Percentiles rank a stretch among this genome's conserved stretches.
Evolutionary conservation across 1,284 basidiomycete species (phyloP).

Genomic region (Neolentinus lepideus): DNA sequence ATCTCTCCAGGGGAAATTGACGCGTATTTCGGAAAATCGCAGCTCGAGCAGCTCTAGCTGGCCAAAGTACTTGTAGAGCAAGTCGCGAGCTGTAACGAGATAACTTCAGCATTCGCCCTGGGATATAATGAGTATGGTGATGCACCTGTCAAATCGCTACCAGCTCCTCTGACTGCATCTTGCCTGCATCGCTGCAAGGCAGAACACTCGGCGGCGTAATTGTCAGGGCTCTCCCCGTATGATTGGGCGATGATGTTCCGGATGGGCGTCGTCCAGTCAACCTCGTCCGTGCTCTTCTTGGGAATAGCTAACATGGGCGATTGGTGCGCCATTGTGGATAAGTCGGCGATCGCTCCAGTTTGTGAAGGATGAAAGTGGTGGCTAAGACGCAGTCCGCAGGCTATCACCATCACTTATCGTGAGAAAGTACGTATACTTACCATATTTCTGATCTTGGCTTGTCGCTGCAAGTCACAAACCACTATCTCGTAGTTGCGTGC

Average conservation of each 20-base stretch:
- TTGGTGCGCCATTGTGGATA: constrained; percentile 54
- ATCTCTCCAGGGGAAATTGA: constrained; percentile 95
- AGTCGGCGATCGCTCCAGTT: not conserved
- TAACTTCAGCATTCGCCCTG: not conserved
- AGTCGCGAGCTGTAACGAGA: constrained; percentile 67
- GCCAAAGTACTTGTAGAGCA: constrained; percentile 99
- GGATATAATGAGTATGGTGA: constrained; percentile 5
- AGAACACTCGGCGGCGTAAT: constrained; percentile 79
- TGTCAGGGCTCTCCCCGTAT: constrained; percentile 90
- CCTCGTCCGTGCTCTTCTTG: constrained; percentile 73
- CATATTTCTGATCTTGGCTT: too few relatives aligned
- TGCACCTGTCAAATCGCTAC: constrained; percentile 86
- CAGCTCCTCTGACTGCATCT: constrained; percentile 92
- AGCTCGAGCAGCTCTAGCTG: constrained; percentile 97
- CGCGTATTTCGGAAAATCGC: constrained; percentile 93
- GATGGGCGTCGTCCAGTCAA: constrained; percentile 91
- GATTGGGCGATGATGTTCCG: constrained; percentile 83
- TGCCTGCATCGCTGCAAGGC: constrained; percentile 86
- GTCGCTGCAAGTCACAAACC: too few relatives aligned
- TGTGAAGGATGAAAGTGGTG: not conserved
- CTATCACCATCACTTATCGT: too few relatives aligned
- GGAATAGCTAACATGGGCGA: constrained; percentile 81
- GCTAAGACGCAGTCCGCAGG: not conserved
- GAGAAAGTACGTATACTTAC: too few relatives aligned
- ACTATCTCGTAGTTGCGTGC: too few relatives aligned